These are phyloP conservation scores for Aristolochia californica DNA, from an alignment of 164 flowering plant species.

Conservation along the genomic window DNA sequence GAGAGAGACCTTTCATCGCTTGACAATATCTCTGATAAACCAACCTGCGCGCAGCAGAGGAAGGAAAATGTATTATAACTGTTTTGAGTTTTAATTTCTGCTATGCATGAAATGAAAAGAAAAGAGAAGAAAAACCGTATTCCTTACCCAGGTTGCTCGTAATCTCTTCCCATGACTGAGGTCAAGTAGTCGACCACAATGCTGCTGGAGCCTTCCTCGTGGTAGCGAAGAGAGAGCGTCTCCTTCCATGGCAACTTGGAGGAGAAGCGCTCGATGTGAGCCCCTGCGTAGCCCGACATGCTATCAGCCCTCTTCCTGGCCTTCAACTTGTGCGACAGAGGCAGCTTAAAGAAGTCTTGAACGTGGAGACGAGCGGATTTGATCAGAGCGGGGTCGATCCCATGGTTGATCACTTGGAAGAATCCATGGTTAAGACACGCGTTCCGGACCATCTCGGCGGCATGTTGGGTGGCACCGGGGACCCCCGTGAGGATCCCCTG, in stretches of 20 bases:
- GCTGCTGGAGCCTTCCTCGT: slow-evolving; percentile 6
- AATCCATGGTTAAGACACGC: slow-evolving; percentile 62
- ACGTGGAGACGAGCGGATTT: slow-evolving; percentile 29
- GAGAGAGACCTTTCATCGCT: slow-evolving; percentile 45
- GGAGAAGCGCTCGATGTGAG: slow-evolving; percentile 46
- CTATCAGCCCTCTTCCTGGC: slow-evolving; percentile 27
- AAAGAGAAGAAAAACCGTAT: too few species aligned
- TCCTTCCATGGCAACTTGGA: slow-evolving; percentile 83
- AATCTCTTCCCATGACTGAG: slow-evolving; percentile 36
- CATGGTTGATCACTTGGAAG: slow-evolving; percentile 73
- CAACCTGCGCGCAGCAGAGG: slow-evolving; percentile 35
- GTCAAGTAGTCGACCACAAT: slow-evolving; percentile 38
- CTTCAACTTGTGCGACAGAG: slow-evolving; percentile 28
- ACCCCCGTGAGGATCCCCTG: slow-evolving; percentile 36
- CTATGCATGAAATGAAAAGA: too few species aligned
- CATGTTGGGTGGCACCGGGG: slow-evolving; percentile 12
- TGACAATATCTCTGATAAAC: slow-evolving; percentile 51
- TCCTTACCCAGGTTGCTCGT: slow-evolving; percentile 48
- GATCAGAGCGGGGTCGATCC: slow-evolving; percentile 41
- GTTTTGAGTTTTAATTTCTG: too few species aligned
- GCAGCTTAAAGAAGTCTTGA: slow-evolving; percentile 40
- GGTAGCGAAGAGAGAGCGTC: slow-evolving; percentile 51
- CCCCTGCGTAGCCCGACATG: slow-evolving; percentile 49
- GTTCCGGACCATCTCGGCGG: slow-evolving; percentile 24
- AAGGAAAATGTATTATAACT: too few species aligned